Conservation (phyloP, 345 rosid species). For the Syzygium oleosum region DNA sequence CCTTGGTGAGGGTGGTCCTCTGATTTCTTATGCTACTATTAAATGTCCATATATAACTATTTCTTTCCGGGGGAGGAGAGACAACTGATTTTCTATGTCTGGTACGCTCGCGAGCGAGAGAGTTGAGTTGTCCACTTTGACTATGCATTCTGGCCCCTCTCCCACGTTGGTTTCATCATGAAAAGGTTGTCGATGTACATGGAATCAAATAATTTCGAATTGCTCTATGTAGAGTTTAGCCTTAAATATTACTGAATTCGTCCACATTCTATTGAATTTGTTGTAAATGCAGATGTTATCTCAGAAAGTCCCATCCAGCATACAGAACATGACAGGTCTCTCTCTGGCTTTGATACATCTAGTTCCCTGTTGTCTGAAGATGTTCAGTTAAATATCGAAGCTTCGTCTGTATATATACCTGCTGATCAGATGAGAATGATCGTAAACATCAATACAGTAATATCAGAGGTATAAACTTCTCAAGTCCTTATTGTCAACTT, state of each 20-base stretch:
- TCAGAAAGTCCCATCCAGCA: constrained; percentile 33
- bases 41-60: background rate
- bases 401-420: constrained; percentile 55
- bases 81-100: background rate
- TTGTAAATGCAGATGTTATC: constrained; percentile 16
- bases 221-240: background rate
- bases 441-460: constrained; percentile 54
- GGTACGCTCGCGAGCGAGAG: background rate
- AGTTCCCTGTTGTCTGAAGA: constrained; percentile 26
- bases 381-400: constrained; percentile 38
- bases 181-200: background rate
- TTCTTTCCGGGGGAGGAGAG: background rate
- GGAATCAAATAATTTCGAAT: background rate
- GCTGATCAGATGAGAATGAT: constrained; percentile 73
- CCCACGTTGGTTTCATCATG: background rate
- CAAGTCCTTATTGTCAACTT: background rate
- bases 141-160: background rate
- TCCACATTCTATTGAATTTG: background rate
- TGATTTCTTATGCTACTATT: background rate
- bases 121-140: background rate
- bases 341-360: constrained; percentile 28
- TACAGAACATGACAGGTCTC: constrained; percentile 15
- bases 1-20: constrained; percentile 43
- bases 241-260: background rate
- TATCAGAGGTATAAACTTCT: constrained; percentile 56